A percentile compares a stretch with the other conserved stretches of the same genome.
Evolutionary conservation across 768 basidiomycete genomes (phyloP).

Genomic region (Roridomyces roridus): DNA sequence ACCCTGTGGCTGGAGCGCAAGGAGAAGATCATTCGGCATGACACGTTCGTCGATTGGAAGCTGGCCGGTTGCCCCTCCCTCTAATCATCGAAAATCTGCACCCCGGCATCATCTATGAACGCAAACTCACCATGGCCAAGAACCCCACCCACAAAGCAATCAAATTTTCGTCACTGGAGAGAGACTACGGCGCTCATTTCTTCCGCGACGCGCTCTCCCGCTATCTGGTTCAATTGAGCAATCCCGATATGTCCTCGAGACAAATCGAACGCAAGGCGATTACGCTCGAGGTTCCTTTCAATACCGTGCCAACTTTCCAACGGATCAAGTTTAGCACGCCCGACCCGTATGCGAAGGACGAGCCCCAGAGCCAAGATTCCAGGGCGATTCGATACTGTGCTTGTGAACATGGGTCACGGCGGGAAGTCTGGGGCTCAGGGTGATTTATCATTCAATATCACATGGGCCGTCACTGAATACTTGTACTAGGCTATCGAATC

Average conservation of each 20-base stretch:
- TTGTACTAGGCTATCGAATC: constrained; percentile 14
- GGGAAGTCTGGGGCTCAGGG: neutral
- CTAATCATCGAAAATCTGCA: neutral
- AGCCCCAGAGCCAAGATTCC: neutral
- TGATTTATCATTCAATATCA: too few species aligned
- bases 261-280: neutral
- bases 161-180: too few species aligned
- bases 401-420: neutral
- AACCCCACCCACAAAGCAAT: too few species aligned
- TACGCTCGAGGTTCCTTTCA: neutral
- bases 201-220: neutral
- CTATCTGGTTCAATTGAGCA: neutral
- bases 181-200: too few species aligned
- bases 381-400: neutral
- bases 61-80: too few species aligned
- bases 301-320: neutral
- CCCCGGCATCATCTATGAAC: neutral
- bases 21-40: neutral
- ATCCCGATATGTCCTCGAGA: too few species aligned
- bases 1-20: neutral
- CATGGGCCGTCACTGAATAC: too few species aligned
- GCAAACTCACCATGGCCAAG: neutral
- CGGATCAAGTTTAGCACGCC: neutral
- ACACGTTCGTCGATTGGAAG: neutral
- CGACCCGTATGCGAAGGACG: neutral